phyloP scores from a whole-genome alignment of 2,329 filamentous ascomycete species.

The Blastomyces parvus region DNA sequence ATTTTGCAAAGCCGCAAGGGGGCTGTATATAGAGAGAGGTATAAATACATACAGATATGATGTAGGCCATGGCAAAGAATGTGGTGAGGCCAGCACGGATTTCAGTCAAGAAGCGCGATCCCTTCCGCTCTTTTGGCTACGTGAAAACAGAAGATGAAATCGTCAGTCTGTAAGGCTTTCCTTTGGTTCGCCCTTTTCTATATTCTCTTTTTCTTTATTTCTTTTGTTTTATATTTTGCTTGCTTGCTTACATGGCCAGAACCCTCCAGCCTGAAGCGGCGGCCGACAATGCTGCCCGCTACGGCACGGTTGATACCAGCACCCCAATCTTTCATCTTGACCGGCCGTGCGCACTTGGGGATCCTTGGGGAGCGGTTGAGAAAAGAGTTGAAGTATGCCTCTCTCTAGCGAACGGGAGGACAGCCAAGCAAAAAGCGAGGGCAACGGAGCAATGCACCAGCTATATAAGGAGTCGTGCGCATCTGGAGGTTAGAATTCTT shows the following conservation, averaged over 20 bases:
- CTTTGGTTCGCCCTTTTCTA: not conserved
- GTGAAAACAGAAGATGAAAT: not conserved
- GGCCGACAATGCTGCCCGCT: slow-evolving; percentile 56
- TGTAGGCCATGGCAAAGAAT: slow-evolving; percentile 74
- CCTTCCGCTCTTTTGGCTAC: slow-evolving; percentile 61
- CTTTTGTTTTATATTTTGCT: not conserved
- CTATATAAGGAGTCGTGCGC: slow-evolving; percentile 22
- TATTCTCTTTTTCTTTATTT: not conserved
- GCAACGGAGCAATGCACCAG: slow-evolving; percentile 23
- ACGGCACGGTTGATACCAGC: slow-evolving; percentile 48
- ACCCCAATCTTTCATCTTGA: slow-evolving; percentile 31
- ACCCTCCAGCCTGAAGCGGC: slow-evolving; percentile 71
- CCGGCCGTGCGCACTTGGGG: not conserved
- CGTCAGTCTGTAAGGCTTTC: not conserved
- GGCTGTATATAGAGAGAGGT: not conserved
- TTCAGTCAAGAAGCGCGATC: slow-evolving; percentile 72
- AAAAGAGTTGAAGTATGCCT: not conserved
- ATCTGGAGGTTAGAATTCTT: not conserved
- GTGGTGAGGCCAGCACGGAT: slow-evolving; percentile 73
- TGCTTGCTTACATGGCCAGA: slow-evolving; percentile 62
- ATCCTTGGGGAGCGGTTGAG: not conserved
- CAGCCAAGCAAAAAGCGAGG: slow-evolving; percentile 15
- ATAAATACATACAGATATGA: slow-evolving; percentile 52
- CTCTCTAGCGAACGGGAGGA: slow-evolving; percentile 9
- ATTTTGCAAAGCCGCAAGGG: not conserved